Base-by-base conservation (phyloP, 2,329 filamentous ascomycete genomes). In the Leptographium wingfieldii region DNA sequence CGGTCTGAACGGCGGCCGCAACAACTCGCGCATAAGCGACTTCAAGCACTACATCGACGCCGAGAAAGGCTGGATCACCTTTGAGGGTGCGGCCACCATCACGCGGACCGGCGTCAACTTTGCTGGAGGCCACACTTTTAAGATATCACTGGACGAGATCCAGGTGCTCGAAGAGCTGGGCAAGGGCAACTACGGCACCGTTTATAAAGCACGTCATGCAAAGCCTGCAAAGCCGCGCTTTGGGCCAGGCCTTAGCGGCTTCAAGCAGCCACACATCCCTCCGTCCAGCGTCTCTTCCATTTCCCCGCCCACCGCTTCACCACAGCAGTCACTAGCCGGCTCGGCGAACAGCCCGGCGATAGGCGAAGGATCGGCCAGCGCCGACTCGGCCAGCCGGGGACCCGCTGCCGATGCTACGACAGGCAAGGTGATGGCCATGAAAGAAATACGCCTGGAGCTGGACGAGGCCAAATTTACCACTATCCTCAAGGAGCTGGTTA, bases 111-210 rank as follows among this genome's bases (percentile, higher is more conserved):
- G 94, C 31, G 92, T 99, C 63, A 87, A 97, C 69, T 99, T 99
- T 69, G 86, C 88, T 29, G 91, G 88, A 61, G 94, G 94, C 2
- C 87, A 86, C 59, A 90, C 85, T 22, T 97, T 99, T 73, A 90
- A 81, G 68, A 97, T 99, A 69, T 97, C 92, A 4, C 78, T 99
- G 51, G 92, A 99, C 69, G 92, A 99, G 71, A 88, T 99, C 6
- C 90, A 97, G 67, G 92, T 90, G 1, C 71, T 97, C 61, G 90
- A 92, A 63, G 94, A 99, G 75, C 77, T 99, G 14, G 94, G 94
- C 55, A 99, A 97, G 73, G 94, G 94, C 49, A 99, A 99, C 71
- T 99, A 99, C 68, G 94, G 94, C 62, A 97, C 92, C 1, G 94
- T 99, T 4, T 97, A 95, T 80, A 96, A 94, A 72, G 94, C 97